phyloP scores from a whole-genome alignment of 371 early-diverging fungal species.

The Lichtheimia hyalospora region DNA sequence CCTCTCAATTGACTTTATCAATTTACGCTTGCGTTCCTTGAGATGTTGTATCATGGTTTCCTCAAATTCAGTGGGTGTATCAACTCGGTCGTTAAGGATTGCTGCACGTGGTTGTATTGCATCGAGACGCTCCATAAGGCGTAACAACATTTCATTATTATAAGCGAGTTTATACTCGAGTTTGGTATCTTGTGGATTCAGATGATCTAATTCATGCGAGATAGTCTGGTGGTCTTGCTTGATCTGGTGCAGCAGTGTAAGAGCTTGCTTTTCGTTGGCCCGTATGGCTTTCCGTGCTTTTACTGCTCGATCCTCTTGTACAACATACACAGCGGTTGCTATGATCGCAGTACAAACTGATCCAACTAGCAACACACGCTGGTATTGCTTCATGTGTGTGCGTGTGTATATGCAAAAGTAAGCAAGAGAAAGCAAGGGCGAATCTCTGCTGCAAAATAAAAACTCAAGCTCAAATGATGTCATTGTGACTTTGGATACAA shows the following conservation, averaged over 20 bases:
- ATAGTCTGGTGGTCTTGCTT: constrained; percentile 23
- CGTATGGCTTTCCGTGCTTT: constrained; percentile 25
- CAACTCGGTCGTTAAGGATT: constrained; percentile 11
- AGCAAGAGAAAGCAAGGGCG: too few relatives aligned
- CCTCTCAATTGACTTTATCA: constrained; percentile 20
- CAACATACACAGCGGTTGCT: constrained; percentile 12
- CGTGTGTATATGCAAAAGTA: too few relatives aligned
- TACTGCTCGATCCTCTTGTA: constrained; percentile 36
- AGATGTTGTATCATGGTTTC: constrained; percentile 20
- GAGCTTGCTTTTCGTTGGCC: constrained; percentile 18
- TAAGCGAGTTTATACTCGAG: constrained; percentile 28
- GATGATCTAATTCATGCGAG: constrained; percentile 11
- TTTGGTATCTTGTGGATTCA: constrained; percentile 7
- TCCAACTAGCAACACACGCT: not conserved
- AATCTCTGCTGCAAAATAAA: too few relatives aligned
- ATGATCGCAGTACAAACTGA: not conserved
- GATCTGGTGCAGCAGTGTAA: constrained; percentile 25
- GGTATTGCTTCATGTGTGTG: not conserved
- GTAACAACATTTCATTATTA: constrained; percentile 36
- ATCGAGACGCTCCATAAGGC: constrained; percentile 38
- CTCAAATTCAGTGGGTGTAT: constrained; percentile 23
- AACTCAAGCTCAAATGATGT: too few relatives aligned
- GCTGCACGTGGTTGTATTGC: constrained; percentile 32
- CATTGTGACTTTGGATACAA: too few relatives aligned
- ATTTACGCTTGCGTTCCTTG: constrained; percentile 26